A percentile compares a stretch with the other conserved stretches of the same genome.
phyloP scores from a whole-genome alignment of 208 protist species.

The Trypanosoma theileri region DNA sequence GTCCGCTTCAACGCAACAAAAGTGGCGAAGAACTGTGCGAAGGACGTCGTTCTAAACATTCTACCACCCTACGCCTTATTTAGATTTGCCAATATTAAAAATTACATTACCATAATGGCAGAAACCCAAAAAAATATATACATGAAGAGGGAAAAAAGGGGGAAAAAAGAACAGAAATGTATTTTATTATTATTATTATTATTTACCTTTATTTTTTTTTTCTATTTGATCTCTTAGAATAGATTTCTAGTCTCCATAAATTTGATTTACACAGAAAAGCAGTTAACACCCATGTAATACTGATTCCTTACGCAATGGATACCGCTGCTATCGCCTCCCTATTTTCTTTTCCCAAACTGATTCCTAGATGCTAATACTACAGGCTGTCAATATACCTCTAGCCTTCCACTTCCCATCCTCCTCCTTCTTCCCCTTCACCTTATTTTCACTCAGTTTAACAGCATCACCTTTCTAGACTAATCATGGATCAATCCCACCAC shows the following conservation, averaged over 20 bases:
- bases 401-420: not conserved
- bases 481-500: not conserved
- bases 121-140: no score
- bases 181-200: no score
- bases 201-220: no score
- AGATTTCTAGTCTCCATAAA: conserved; percentile 11
- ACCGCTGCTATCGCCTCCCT: conserved; percentile 24
- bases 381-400: not conserved
- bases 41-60: conserved; percentile 25
- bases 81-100: not conserved
- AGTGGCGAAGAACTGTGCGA: conserved; percentile 20
- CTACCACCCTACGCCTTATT: not conserved
- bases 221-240: not conserved
- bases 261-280: conserved; percentile 15
- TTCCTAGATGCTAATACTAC: conserved; percentile 19
- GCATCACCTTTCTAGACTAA: conserved; percentile 1
- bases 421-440: not conserved
- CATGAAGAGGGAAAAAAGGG: no score
- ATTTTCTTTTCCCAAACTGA: conserved; percentile 16
- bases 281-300: conserved; percentile 9
- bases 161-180: no score
- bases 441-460: conserved; percentile 3
- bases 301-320: not conserved
- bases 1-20: conserved; percentile 55
- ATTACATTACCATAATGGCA: not conserved